Evolutionary conservation across 2,329 filamentous ascomycete species (phyloP), one percentile per base, ranked within the genome.

Genomic region (Ophiostoma himal-ulmi): DNA sequence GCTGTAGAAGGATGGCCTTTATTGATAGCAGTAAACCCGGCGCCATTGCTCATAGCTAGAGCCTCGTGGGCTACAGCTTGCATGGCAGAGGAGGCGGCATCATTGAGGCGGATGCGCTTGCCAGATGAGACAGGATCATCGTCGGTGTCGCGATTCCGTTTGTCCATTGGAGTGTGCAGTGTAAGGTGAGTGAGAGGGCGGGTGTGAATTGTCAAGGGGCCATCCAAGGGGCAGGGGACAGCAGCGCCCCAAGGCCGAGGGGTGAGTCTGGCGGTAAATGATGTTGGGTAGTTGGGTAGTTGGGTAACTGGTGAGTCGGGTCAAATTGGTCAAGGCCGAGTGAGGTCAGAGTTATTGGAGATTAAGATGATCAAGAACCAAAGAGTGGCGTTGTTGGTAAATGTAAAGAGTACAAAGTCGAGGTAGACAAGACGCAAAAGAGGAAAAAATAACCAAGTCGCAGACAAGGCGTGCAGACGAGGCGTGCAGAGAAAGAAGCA

Each of bases 61-160:
- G 72, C 72, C 68, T 71, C 70, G 34, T 73, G 70, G 22, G 72
- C 72, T 8, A 73, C 69, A 2, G 69, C 72, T 57, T 73, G 72
- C 69, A 71, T 73, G 68, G 57, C 34, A 11, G 62, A 17, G 10
- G 62, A 65, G 62, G 20, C 30, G 34, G 10, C 62, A 65, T 69
- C 71, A 26, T 22, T 30, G n/a, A 70, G 68, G 36, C 71, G 72
- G 54, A 65, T 39, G 37, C 73, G 73, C 70, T 74, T 74, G 10
- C 57, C 69, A 14, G 69, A 60, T 30, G 67, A 66, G 69, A 6
- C 48, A 39, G 64, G 57, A 48, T 72, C 73, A 37, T 71, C 68
- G 68, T 73, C 65, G 65, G 26, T 48, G 72, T 72, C 71, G 54
- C 70, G 70, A 48, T 68, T 37, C 54, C 72, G 44, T 69, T 73